A percentile compares a stretch with the other conserved stretches of the same genome.
These are phyloP conservation scores for Takashimella koratensis DNA, from an alignment of 1,284 basidiomycete species.

Conservation along the genomic window DNA sequence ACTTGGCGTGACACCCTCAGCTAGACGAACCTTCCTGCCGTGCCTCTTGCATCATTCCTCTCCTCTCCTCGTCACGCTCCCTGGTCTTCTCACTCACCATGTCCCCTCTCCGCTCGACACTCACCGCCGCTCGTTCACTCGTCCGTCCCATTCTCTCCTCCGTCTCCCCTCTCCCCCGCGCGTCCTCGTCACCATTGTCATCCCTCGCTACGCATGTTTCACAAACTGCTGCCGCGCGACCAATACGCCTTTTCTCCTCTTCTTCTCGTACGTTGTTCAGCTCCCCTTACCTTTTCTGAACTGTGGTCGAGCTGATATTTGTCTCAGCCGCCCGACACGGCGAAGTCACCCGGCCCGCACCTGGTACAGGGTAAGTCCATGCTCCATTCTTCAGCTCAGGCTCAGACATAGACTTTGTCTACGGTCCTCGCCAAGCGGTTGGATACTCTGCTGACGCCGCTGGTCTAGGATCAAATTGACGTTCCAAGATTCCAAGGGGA, in stretches of 20 bases:
- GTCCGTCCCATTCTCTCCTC: neutral
- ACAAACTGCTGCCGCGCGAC: neutral
- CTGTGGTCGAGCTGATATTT: slow-evolving; percentile 3
- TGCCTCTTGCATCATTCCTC: neutral
- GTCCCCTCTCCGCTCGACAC: no score
- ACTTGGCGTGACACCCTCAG: no score
- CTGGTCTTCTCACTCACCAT: neutral
- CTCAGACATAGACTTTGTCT: neutral
- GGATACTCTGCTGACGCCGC: no score
- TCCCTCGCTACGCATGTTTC: no score
- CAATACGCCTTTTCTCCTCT: neutral
- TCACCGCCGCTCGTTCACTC: neutral
- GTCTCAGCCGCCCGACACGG: slow-evolving; percentile 47
- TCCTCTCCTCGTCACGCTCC: no score
- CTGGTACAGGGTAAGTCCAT: slow-evolving; percentile 45
- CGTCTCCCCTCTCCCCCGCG: no score
- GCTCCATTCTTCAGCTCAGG: slow-evolving; percentile 3
- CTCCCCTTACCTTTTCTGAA: neutral
- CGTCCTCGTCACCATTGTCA: neutral
- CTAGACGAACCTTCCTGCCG: no score
- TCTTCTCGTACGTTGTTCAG: neutral
- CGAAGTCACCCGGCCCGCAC: slow-evolving; percentile 56
- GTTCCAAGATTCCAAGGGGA: slow-evolving; percentile 85
- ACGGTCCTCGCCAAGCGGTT: neutral
- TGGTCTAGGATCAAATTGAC: slow-evolving; percentile 71